Conservation (phyloP, 1,139 yeast species). For the Debaryomyces nepalensis region DNA sequence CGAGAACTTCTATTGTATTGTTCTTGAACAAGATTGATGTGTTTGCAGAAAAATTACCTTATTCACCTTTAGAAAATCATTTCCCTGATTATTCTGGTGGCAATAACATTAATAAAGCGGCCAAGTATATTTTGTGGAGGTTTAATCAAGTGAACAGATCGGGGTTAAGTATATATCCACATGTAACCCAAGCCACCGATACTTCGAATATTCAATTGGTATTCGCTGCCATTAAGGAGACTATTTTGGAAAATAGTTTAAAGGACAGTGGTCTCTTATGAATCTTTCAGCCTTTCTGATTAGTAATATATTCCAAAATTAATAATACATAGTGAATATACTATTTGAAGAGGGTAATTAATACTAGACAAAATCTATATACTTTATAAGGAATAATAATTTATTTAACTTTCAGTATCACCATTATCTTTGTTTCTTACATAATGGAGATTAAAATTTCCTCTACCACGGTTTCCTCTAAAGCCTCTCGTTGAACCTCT, state of each 20-base stretch:
- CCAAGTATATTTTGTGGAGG: constrained; percentile 89
- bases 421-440: constrained; percentile 28
- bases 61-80: constrained; percentile 78
- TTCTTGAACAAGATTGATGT: constrained; percentile 90
- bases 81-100: constrained; percentile 95
- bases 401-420: constrained; percentile 8
- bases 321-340: constrained; percentile 10
- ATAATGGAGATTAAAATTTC: constrained; percentile 32
- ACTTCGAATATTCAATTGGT: constrained; percentile 87
- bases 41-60: constrained; percentile 81
- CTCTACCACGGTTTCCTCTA: constrained; percentile 12
- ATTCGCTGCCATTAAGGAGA: constrained; percentile 90
- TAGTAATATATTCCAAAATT: neutral
- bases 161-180: constrained; percentile 82
- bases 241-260: constrained; percentile 81
- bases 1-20: constrained; percentile 81
- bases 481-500: constrained; percentile 17
- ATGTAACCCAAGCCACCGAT: constrained; percentile 93
- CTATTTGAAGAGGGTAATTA: constrained; percentile 1
- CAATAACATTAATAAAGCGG: constrained; percentile 87
- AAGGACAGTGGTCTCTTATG: constrained; percentile 82
- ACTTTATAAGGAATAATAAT: constrained; percentile 8
- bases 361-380: constrained; percentile 7
- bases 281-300: constrained; percentile 8
- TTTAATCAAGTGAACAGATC: constrained; percentile 85